Evolutionary conservation across 2,329 filamentous ascomycete species (phyloP).

Genomic region (Aspergillus bombycis): DNA sequence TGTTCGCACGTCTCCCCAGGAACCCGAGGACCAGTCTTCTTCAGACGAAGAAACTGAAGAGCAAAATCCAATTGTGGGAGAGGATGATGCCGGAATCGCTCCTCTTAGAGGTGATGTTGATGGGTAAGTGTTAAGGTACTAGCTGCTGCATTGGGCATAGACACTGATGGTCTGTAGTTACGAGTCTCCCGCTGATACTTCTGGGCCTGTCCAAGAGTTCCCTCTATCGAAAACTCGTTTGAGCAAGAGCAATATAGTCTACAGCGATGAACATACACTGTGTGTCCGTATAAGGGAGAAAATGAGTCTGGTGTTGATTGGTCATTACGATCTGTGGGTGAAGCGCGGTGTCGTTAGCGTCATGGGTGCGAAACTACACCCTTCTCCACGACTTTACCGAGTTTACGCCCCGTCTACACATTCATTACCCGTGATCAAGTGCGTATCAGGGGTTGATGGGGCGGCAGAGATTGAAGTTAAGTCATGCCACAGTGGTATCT

Average conservation of each 20-base stretch:
- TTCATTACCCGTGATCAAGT: conserved; percentile 58
- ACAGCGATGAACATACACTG: conserved; percentile 39
- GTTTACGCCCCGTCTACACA: conserved; percentile 61
- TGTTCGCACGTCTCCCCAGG: not conserved
- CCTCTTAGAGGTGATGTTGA: conserved; percentile 31
- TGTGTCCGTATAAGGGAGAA: conserved; percentile 46
- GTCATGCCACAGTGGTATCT: conserved; percentile 50
- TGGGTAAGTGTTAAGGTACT: conserved; percentile 21
- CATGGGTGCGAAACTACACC: conserved; percentile 61
- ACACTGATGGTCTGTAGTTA: conserved; percentile 29
- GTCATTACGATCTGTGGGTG: conserved; percentile 62
- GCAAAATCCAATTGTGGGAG: conserved; percentile 18
- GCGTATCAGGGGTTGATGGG: conserved; percentile 43
- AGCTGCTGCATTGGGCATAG: not conserved
- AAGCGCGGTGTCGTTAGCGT: conserved; percentile 58
- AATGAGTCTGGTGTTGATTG: conserved; percentile 49
- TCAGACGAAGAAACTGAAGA: conserved; percentile 25
- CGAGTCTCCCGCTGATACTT: conserved; percentile 34
- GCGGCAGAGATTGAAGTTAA: conserved; percentile 53
- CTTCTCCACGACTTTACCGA: conserved; percentile 47
- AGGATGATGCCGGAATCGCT: conserved; percentile 27
- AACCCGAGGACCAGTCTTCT: conserved; percentile 11
- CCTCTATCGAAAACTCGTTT: conserved; percentile 43
- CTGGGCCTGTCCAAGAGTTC: conserved; percentile 41
- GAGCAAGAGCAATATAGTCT: conserved; percentile 41